Percentiles rank a stretch among this genome's conserved stretches.
phyloP scores from a whole-genome alignment of 176 grass and related monocot genomes.

The Carex kokanica region DNA sequence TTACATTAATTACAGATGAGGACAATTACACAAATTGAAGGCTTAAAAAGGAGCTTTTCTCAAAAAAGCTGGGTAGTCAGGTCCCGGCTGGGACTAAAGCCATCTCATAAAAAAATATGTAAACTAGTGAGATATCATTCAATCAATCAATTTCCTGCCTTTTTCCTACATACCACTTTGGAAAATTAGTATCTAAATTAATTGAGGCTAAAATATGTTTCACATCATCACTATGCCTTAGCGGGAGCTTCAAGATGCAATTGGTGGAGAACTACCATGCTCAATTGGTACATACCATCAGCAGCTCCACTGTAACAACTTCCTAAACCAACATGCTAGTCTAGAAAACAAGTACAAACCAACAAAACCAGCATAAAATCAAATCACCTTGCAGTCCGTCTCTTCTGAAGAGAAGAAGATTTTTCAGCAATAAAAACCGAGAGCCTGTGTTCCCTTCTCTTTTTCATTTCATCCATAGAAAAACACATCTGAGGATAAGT shows the following conservation, averaged over 20 bases:
- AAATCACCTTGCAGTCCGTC: constrained; percentile 43
- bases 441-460: constrained; percentile 54
- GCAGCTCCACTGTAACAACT: not conserved
- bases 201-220: not conserved
- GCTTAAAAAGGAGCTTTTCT: not conserved
- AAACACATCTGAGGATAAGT: constrained; percentile 57
- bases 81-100: not conserved
- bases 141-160: not conserved
- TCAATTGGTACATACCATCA: not conserved
- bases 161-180: not conserved
- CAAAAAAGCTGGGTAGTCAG: not conserved
- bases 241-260: not conserved
- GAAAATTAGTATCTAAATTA: not conserved
- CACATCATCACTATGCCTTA: not conserved
- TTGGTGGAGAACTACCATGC: not conserved
- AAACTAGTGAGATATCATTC: not conserved
- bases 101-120: not conserved
- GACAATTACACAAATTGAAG: not conserved
- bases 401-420: constrained; percentile 30
- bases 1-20: not conserved
- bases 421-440: constrained; percentile 40
- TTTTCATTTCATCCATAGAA: constrained; percentile 60
- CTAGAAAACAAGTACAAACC: constrained; percentile 1
- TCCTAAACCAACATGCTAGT: not conserved
- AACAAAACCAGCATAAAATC: constrained; percentile 19